Percentiles rank a stretch among this genome's conserved stretches.
Conservation (phyloP, 371 early-diverging fungal species). For the Chytridium lagenaria region DNA sequence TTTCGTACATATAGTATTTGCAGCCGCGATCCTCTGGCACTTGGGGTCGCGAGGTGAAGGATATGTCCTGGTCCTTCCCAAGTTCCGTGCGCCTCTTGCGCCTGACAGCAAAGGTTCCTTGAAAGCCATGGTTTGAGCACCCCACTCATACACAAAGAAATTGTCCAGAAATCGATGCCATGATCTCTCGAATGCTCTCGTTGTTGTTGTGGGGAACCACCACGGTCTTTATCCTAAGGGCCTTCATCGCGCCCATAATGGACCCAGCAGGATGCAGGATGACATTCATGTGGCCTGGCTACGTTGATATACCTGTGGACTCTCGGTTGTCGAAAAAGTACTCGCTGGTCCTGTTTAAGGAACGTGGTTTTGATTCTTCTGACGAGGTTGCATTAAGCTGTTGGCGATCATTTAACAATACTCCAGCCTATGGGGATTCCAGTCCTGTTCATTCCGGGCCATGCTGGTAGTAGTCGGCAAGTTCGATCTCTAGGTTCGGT, state of each 20-base stretch:
- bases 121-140: background rate
- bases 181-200: background rate
- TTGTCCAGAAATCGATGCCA: background rate
- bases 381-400: slow-evolving; percentile 35
- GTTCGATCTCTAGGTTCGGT: slow-evolving; percentile 84
- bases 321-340: slow-evolving; percentile 75
- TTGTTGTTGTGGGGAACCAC: background rate
- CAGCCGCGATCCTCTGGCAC: background rate
- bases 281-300: slow-evolving; percentile 83
- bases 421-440: slow-evolving; percentile 65
- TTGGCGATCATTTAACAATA: background rate
- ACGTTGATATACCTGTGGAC: slow-evolving; percentile 67
- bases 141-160: background rate
- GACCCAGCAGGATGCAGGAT: slow-evolving; percentile 77
- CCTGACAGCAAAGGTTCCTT: background rate
- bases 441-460: slow-evolving; percentile 92
- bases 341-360: slow-evolving; percentile 78
- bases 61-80: background rate
- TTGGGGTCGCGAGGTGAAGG: background rate
- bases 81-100: background rate
- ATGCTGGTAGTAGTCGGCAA: slow-evolving; percentile 93
- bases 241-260: slow-evolving; percentile 26
- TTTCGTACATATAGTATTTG: background rate
- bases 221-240: no score
- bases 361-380: slow-evolving; percentile 57